Base-by-base conservation (phyloP, 2,329 filamentous ascomycete genomes). In the Clonostachys sp. region DNA sequence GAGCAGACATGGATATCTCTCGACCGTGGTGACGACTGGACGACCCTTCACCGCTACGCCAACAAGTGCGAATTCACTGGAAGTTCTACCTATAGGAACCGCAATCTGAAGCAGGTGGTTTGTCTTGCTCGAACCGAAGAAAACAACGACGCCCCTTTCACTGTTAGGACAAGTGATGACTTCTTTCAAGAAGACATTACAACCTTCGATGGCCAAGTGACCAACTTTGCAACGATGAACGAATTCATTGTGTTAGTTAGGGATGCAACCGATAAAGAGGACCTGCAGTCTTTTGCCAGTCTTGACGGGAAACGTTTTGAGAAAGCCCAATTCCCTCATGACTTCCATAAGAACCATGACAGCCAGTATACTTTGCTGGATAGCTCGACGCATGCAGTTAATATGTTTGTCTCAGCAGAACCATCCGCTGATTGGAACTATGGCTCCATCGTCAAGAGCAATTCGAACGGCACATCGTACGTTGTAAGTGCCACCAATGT, bases 401-500 rank as follows among this genome's bases (percentile, higher is more conserved):
- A 97, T 68, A 71, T 99, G 49, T 95, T 97, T 60, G 92, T 97
- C 42, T 91, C 87, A 1, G 89, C 89, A 39, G 86, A 87, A 57
- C 78, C 77, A 39, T 72, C 73, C 5, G 63, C 74, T 45, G 85
- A 82, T 16, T 81, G 79, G 45, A 81, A 87, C 50, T 91, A 88
- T 57, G 94, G 94, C 36, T 86, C 87, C 20, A 89, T 99, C 56
- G 83, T 99, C 67, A 99, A 97, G 80, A 96, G 91, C 61, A 99
- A 99, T 72, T 96, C 91, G 58, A 97, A 99, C 61, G 94, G 94
- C 46, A 99, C 94, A 1, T 94, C 88, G 2, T 99, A 96, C 60
- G 89, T 96, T 12, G 73, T 95, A 53, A 95, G 89, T 65, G 75
- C 94, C 20, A 74, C 81, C 44, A 82, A 81, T 17, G 90, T 97